Evolutionary conservation across 352 stramenopile species (phyloP).

Genomic region (Globisporangium acanthophoron): DNA sequence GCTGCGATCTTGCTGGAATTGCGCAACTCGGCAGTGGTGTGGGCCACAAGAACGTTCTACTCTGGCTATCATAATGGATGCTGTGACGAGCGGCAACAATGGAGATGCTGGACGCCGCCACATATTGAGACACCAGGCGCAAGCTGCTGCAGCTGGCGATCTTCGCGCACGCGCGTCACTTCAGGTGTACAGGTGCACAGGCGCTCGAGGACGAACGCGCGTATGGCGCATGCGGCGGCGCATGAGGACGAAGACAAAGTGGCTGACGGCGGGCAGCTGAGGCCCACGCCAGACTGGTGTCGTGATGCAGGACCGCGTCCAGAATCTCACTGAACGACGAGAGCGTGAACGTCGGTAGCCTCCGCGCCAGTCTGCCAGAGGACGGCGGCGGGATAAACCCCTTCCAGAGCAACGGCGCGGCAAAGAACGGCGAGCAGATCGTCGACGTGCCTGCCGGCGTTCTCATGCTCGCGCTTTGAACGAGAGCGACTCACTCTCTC

Average conservation of each 20-base stretch:
- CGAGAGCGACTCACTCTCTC: constrained; percentile 17
- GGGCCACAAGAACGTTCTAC: constrained; percentile 1
- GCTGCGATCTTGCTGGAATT: neutral
- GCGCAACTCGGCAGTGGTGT: neutral
- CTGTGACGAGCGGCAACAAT: neutral
- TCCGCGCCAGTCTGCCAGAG: neutral
- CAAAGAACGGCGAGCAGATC: constrained; percentile 25
- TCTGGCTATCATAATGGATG: no score
- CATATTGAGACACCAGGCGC: no score
- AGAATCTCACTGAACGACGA: neutral
- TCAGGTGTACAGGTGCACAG: no score
- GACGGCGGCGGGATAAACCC: neutral
- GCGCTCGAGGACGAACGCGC: no score
- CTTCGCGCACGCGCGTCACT: no score
- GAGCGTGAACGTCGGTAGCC: constrained; percentile 6
- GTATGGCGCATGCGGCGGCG: no score
- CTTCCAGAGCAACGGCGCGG: constrained; percentile 13
- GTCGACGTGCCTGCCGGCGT: constrained; percentile 28
- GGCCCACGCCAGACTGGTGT: neutral
- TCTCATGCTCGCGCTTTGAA: constrained; percentile 34
- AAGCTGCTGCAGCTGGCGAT: no score
- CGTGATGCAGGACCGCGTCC: neutral
- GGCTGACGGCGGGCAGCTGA: no score
- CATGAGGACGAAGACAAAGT: no score
- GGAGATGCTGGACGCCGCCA: neutral